A percentile compares a stretch with the other conserved stretches of the same genome.
phyloP scores from a whole-genome alignment of 192 early-diverging fungal genomes.

The Powellomyces hirtus region DNA sequence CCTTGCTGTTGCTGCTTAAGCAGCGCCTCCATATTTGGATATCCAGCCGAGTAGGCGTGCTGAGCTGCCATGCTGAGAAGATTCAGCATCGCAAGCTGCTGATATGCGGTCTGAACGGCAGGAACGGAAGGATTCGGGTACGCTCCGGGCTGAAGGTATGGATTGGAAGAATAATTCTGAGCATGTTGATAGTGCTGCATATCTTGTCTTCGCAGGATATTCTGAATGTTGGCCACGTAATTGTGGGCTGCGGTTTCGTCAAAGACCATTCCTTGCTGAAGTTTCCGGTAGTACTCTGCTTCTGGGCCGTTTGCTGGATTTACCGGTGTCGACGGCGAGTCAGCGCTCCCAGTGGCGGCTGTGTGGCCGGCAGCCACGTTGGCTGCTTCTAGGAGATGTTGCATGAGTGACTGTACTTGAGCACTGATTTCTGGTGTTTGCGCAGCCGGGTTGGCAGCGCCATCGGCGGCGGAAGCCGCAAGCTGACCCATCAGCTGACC shows the following conservation, averaged over 20 bases:
- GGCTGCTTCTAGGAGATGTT: not conserved
- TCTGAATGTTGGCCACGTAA: not conserved
- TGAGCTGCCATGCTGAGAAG: slow-evolving; percentile 18
- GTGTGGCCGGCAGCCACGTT: not conserved
- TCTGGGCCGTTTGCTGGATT: not conserved
- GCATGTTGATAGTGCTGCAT: not conserved
- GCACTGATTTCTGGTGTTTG: not conserved
- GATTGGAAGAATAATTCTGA: too few relatives aligned
- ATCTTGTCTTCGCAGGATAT: slow-evolving; percentile 11
- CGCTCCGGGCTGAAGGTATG: not conserved
- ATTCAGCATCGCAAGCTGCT: slow-evolving; percentile 22
- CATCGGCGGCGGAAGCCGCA: not conserved
- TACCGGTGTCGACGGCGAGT: too few relatives aligned
- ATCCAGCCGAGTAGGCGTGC: slow-evolving; percentile 13
- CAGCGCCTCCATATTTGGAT: not conserved
- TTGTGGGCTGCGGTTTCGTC: slow-evolving; percentile 1
- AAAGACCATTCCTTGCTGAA: not conserved
- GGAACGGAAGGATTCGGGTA: not conserved
- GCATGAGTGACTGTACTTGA: not conserved
- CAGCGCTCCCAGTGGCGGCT: too few relatives aligned
- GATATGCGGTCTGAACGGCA: slow-evolving; percentile 12
- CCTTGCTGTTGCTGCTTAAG: too few relatives aligned
- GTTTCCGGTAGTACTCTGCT: slow-evolving; percentile 9
- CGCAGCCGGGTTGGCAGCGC: not conserved
- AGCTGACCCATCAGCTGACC: not conserved